Conservation (phyloP, 495 filamentous ascomycete genomes). For the Immersiella caudata region DNA sequence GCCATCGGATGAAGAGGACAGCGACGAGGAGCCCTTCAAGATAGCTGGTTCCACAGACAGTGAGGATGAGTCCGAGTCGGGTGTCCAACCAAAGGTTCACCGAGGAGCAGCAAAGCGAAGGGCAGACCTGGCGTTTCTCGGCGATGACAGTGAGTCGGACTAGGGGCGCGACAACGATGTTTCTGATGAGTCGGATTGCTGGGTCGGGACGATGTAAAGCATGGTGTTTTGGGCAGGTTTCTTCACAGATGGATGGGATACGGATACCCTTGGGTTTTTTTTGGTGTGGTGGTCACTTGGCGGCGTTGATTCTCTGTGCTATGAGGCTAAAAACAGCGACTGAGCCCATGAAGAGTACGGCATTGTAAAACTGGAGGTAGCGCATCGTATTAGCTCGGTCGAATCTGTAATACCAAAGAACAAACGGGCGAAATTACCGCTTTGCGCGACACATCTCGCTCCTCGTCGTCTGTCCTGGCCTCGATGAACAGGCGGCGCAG, state of each 20-base stretch:
- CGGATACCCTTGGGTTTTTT: background rate
- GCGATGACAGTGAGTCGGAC: constrained; percentile 52
- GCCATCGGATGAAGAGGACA: constrained; percentile 43
- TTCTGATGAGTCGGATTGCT: background rate
- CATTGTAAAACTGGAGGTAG: constrained; percentile 98
- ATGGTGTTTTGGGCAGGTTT: background rate
- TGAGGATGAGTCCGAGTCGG: constrained; percentile 36
- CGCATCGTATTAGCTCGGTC: constrained; percentile 11
- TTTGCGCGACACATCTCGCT: constrained; percentile 89
- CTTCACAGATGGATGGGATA: background rate
- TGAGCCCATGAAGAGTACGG: constrained; percentile 92
- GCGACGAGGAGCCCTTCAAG: constrained; percentile 46
- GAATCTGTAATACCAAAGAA: background rate
- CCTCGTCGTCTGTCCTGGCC: constrained; percentile 89
- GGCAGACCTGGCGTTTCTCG: constrained; percentile 50
- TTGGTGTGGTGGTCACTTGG: constrained; percentile 32
- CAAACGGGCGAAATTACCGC: constrained; percentile 76
- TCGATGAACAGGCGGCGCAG: constrained; percentile 95
- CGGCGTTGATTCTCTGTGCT: constrained; percentile 67
- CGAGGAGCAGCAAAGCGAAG: constrained; percentile 39
- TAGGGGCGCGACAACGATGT: constrained; percentile 18
- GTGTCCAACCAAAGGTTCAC: constrained; percentile 31
- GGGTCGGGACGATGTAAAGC: background rate
- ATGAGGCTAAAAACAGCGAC: constrained; percentile 90
- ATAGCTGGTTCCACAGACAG: constrained; percentile 34